Evolutionary conservation across 2,329 filamentous ascomycete species (phyloP).

Genomic region (Chalaropsis thielavioides): DNA sequence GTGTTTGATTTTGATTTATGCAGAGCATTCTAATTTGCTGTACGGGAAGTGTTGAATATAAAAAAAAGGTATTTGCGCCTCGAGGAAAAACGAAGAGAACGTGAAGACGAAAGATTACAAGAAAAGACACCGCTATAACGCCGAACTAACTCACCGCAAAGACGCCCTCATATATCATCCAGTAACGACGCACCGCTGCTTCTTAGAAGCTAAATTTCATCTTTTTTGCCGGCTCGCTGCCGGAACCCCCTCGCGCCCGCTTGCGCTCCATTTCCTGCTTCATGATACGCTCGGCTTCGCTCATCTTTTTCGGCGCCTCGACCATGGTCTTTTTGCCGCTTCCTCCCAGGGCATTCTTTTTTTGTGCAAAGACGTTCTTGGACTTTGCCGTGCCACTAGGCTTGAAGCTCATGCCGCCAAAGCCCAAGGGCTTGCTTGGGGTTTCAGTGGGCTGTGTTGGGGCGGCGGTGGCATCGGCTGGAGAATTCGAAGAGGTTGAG

Average conservation of each 20-base stretch:
- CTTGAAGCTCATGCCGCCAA: slow-evolving; percentile 46
- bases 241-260: slow-evolving; percentile 36
- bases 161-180: not conserved
- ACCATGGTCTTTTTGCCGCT: slow-evolving; percentile 40
- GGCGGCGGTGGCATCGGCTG: not conserved
- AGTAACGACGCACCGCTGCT: not conserved
- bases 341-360: slow-evolving; percentile 16
- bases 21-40: slow-evolving; percentile 3
- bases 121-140: not conserved
- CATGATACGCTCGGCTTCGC: slow-evolving; percentile 80
- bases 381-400: slow-evolving; percentile 40
- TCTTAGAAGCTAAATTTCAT: slow-evolving; percentile 17
- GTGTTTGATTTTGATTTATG: slow-evolving; percentile 6
- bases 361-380: slow-evolving; percentile 54
- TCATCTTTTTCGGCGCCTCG: slow-evolving; percentile 66
- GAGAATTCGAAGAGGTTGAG: not conserved
- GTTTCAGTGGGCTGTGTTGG: slow-evolving; percentile 20
- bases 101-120: not conserved
- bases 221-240: slow-evolving; percentile 35
- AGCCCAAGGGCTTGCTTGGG: slow-evolving; percentile 22
- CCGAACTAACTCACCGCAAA: not conserved
- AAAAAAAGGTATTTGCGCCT: not conserved
- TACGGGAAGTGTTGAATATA: not conserved
- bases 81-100: not conserved
- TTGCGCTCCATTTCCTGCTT: slow-evolving; percentile 66